These are phyloP conservation scores for Orbilia brochopaga DNA, from an alignment of 2,329 filamentous ascomycete genomes.

Conservation along the genomic window DNA sequence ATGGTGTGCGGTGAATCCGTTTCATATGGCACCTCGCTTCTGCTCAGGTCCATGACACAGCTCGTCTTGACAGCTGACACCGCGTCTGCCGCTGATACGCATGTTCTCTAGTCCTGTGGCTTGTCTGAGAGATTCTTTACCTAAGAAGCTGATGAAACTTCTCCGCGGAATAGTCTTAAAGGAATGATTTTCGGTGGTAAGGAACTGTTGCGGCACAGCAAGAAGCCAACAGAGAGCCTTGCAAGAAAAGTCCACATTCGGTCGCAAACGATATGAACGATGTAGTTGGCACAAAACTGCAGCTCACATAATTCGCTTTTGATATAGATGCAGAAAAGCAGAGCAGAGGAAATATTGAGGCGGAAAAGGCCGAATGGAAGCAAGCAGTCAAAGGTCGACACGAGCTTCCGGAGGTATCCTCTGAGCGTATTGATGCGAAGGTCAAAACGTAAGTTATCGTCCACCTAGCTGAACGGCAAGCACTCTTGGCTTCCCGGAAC, in stretches of 20 bases:
- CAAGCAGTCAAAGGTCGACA: slow-evolving; percentile 23
- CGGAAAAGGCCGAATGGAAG: slow-evolving; percentile 31
- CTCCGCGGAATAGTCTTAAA: slow-evolving; percentile 9
- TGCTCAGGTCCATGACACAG: too few species aligned
- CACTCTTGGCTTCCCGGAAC: background rate
- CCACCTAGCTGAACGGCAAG: background rate
- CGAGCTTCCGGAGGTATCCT: slow-evolving; percentile 36
- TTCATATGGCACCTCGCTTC: slow-evolving; percentile 25
- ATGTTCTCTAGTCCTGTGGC: background rate
- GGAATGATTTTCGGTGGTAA: slow-evolving; percentile 34
- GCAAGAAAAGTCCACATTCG: too few species aligned
- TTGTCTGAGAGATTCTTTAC: slow-evolving; percentile 9
- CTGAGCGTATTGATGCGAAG: slow-evolving; percentile 34
- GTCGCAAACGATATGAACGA: too few species aligned
- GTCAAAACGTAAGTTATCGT: slow-evolving; percentile 21
- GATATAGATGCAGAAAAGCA: slow-evolving; percentile 18
- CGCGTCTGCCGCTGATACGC: slow-evolving; percentile 3
- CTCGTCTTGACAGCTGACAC: slow-evolving; percentile 45
- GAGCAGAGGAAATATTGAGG: slow-evolving; percentile 16
- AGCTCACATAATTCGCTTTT: too few species aligned
- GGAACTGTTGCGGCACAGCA: slow-evolving; percentile 4
- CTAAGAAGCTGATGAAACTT: slow-evolving; percentile 29
- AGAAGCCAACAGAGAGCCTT: too few species aligned
- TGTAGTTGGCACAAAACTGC: too few species aligned
- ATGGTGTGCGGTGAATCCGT: slow-evolving; percentile 1